Evolutionary conservation across 2,329 filamentous ascomycete species (phyloP).

Genomic region (Hypocrella siamensis): DNA sequence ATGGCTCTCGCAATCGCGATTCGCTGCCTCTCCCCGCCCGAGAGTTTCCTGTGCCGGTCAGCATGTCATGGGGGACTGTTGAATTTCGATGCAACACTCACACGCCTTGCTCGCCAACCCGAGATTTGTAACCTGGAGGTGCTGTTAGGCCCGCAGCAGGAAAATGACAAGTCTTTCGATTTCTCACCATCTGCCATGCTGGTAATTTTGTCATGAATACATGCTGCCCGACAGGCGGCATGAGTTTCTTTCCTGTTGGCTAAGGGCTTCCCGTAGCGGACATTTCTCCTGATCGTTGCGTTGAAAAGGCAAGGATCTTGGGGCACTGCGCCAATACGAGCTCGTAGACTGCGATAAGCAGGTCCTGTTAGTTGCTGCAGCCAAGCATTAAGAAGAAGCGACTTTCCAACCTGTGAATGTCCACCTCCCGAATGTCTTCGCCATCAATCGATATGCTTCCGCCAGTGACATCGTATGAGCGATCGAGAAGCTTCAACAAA

Average conservation of each 20-base stretch:
- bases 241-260: conserved; percentile 39
- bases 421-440: conserved; percentile 38
- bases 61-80: conserved; percentile 1
- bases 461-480: conserved; percentile 39
- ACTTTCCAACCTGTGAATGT: conserved; percentile 25
- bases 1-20: conserved; percentile 57
- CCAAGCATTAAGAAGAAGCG: background rate
- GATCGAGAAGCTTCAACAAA: conserved; percentile 39
- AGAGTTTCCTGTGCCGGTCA: conserved; percentile 34
- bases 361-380: background rate
- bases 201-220: conserved; percentile 42
- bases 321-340: conserved; percentile 39
- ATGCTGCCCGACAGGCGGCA: conserved; percentile 37
- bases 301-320: conserved; percentile 41
- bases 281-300: conserved; percentile 43
- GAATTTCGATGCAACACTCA: conserved; percentile 10
- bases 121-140: conserved; percentile 28
- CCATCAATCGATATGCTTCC: conserved; percentile 40
- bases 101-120: conserved; percentile 35
- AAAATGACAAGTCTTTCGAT: background rate
- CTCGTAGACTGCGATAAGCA: conserved; percentile 28
- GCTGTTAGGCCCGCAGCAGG: background rate
- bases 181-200: conserved; percentile 33
- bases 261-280: conserved; percentile 37
- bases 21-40: conserved; percentile 50